Percentiles rank a stretch among this genome's conserved stretches.
These are phyloP conservation scores for Clavispora vitiphila DNA, from an alignment of 805 yeast genomes.

Conservation along the genomic window DNA sequence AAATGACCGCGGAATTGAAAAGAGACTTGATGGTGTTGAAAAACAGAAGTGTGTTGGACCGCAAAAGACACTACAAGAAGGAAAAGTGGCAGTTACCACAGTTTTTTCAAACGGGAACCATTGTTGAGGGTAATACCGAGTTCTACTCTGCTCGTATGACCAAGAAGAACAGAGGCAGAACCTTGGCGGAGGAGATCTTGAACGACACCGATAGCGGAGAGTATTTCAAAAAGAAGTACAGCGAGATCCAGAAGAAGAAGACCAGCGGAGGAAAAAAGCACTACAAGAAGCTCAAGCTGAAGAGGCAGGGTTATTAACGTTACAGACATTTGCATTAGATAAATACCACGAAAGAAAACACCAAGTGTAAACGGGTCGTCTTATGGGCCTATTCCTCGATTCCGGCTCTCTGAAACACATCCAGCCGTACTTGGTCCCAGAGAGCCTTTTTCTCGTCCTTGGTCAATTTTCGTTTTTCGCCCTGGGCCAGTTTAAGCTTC, in stretches of 20 bases:
- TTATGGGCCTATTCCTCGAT: conserved; percentile 24
- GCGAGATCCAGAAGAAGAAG: conserved; percentile 66
- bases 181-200: conserved; percentile 78
- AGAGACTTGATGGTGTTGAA: conserved; percentile 75
- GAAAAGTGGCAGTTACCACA: conserved; percentile 75
- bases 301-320: conserved; percentile 47
- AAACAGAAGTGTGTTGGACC: conserved; percentile 88
- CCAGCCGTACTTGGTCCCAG: conserved; percentile 49
- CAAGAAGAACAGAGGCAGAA: conserved; percentile 67
- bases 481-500: conserved; percentile 12
- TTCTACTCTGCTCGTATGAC: conserved; percentile 63
- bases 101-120: conserved; percentile 83
- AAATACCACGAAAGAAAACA: conserved; percentile 1
- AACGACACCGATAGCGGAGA: conserved; percentile 62
- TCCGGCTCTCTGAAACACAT: conserved; percentile 47
- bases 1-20: conserved; percentile 46
- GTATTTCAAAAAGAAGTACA: conserved; percentile 81
- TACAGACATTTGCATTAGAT: neutral
- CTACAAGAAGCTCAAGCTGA: conserved; percentile 57
- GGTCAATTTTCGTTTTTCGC: conserved; percentile 27
- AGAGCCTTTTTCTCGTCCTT: conserved; percentile 39
- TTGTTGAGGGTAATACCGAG: conserved; percentile 78
- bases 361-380: no score
- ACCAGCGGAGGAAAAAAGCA: conserved; percentile 62
- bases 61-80: conserved; percentile 90